Base-by-base conservation (phyloP, 805 yeast genomes). In the Brettanomyces bruxellensis region DNA sequence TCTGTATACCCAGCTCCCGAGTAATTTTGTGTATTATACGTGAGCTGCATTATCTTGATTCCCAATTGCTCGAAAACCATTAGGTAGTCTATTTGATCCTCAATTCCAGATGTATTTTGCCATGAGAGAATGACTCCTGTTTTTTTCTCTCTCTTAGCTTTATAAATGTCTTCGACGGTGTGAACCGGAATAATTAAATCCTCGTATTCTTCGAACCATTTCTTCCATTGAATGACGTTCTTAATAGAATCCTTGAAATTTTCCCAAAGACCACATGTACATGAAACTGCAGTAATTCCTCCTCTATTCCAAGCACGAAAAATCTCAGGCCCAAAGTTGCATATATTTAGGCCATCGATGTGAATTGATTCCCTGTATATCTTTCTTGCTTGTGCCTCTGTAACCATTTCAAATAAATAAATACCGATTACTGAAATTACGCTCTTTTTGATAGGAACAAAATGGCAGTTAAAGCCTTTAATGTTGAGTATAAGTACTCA, bases 1-100 rank as follows among this genome's bases (percentile, higher is more conserved):
- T 52, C 55, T 8, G 55, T 52, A 37, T 52, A 52, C 30, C 54
- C 55, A 7, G 55, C 55, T 32, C 55, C 55, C 3, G 55, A 52
- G 41, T 52, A 52, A 38, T 52, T 52, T 39, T 52, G 54, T 9
- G 55, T 52, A 34, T 52, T 52, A 41, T 52, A 52, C 3, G 55
- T 52, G 25, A 51, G 46, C 45, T 52, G 54, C 50, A 52, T 52
- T 36, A 50, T 52, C 36, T 42, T 51, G 22, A 52, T 54, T 34
- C 50, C 47, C 32, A 52, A 40, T 12, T 52, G 54, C 40, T 52
- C 49, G 38, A 52, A 52, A 14, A 52, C 52, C 38, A 52, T 47
- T 11, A 52, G 38, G 32, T 51, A 52, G 41, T 52, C 55, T 12
- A 52, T 43, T 24, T 52, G 54, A 38, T 52, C 55, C 39, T 52